Percentiles rank a stretch among this genome's conserved stretches.
Conservation (phyloP, 2,329 filamentous ascomycete genomes). For the Hymenoscyphus scutula region DNA sequence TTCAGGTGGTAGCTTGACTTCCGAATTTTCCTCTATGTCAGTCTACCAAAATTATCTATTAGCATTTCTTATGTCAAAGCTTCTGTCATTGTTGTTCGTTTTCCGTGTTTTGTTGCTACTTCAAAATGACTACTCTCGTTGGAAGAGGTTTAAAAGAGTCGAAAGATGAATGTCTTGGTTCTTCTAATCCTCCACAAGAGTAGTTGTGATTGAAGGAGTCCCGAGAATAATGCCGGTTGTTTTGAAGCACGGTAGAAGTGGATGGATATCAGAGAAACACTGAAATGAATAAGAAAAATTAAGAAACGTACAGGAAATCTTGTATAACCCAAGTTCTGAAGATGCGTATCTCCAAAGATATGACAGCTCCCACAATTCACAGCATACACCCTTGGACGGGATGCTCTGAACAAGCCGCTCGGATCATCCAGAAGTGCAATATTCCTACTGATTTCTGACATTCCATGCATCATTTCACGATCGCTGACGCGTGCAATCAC, state of each 20-base stretch:
- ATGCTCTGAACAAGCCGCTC: constrained; percentile 31
- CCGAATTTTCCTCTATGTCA: constrained; percentile 21
- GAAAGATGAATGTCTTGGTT: background rate
- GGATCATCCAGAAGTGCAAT: constrained; percentile 40
- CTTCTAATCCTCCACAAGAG: background rate
- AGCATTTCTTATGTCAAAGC: background rate
- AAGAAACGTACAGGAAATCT: constrained; percentile 32
- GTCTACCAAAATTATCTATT: constrained; percentile 17
- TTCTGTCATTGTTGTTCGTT: background rate
- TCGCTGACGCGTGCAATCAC: constrained; percentile 42
- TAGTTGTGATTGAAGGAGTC: too few species aligned
- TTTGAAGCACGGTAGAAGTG: too few species aligned
- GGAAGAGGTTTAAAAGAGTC: background rate
- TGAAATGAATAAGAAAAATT: background rate
- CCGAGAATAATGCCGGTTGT: too few species aligned
- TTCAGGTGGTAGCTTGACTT: constrained; percentile 30
- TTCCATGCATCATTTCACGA: constrained; percentile 38
- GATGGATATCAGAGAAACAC: background rate
- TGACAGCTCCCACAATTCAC: constrained; percentile 41
- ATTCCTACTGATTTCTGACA: constrained; percentile 39
- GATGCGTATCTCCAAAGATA: constrained; percentile 39
- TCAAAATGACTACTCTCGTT: background rate
- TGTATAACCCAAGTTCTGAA: constrained; percentile 33
- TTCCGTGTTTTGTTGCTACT: background rate
- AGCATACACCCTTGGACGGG: constrained; percentile 38